These are phyloP conservation scores for Psilocybe azurescens DNA, from an alignment of 768 basidiomycete genomes.

Conservation along the genomic window DNA sequence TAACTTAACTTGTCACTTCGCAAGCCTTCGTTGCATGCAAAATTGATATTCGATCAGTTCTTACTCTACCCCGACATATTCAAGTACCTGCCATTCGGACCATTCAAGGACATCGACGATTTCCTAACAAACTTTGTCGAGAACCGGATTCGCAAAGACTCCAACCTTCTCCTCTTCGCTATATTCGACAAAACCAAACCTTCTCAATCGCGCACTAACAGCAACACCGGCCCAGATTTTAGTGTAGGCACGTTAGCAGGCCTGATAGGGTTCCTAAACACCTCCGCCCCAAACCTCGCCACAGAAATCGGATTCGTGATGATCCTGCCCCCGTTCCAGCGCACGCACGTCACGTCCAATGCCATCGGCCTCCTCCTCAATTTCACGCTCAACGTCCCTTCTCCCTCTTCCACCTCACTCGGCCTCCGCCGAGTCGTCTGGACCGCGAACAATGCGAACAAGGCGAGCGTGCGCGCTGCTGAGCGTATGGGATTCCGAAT, in stretches of 20 bases:
- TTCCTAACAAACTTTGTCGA: conserved; percentile 42
- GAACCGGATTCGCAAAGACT: conserved; percentile 38
- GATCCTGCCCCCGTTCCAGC: conserved; percentile 61
- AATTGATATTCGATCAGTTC: conserved; percentile 40
- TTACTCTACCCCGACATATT: conserved; percentile 44
- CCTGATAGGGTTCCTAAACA: conserved; percentile 54
- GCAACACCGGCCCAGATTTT: conserved; percentile 6
- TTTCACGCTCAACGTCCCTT: conserved; percentile 48
- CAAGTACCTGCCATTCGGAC: conserved; percentile 55
- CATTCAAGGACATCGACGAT: conserved; percentile 42
- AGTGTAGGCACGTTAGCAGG: conserved; percentile 48
- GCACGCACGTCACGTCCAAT: conserved; percentile 66
- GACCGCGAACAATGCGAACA: conserved; percentile 57
- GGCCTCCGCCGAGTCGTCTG: conserved; percentile 68
- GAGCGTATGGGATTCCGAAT: conserved; percentile 62
- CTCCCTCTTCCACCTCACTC: conserved; percentile 40
- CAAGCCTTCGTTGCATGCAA: conserved; percentile 51
- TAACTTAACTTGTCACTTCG: neutral
- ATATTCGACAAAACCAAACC: conserved; percentile 55
- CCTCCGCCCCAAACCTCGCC: conserved; percentile 42
- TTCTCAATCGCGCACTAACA: neutral
- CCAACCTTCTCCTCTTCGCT: conserved; percentile 48
- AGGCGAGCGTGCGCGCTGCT: conserved; percentile 52
- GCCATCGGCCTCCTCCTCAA: conserved; percentile 55
- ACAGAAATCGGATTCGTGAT: conserved; percentile 63